Conservation (phyloP, 202 grass and related monocot genomes). For the Setaria italica region DNA sequence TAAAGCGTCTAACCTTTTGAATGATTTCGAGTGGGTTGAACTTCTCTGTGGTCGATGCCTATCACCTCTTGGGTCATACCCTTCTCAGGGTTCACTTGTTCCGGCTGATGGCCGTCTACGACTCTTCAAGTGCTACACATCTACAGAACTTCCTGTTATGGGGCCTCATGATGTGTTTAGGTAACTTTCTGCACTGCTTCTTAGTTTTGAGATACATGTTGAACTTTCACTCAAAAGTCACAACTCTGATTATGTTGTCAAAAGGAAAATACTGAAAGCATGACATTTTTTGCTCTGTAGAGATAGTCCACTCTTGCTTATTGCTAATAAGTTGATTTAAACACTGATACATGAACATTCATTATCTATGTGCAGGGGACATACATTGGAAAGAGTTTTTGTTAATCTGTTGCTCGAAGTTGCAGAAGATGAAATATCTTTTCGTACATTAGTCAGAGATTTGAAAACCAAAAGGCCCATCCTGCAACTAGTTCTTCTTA, state of each 20-base stretch:
- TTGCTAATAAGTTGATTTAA: slow-evolving; percentile 14
- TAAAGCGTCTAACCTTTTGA: slow-evolving; percentile 69
- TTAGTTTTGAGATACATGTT: slow-evolving; percentile 36
- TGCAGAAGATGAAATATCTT: slow-evolving; percentile 95
- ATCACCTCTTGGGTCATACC: slow-evolving; percentile 80
- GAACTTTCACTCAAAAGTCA: background rate
- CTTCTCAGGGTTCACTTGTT: slow-evolving; percentile 56
- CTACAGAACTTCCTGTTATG: slow-evolving; percentile 54
- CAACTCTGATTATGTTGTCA: slow-evolving; percentile 17
- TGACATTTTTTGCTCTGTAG: slow-evolving; percentile 27
- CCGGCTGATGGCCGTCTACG: slow-evolving; percentile 69
- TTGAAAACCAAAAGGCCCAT: slow-evolving; percentile 71
- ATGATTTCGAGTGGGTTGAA: slow-evolving; percentile 78
- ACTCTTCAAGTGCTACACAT: slow-evolving; percentile 91
- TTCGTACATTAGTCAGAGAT: slow-evolving; percentile 83
- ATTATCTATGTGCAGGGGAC: slow-evolving; percentile 63
- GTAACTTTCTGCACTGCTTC: slow-evolving; percentile 52
- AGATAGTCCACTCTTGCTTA: slow-evolving; percentile 26
- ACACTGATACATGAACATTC: slow-evolving; percentile 28
- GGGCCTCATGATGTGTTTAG: slow-evolving; percentile 78
- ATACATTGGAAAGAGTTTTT: slow-evolving; percentile 80
- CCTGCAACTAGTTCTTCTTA: slow-evolving; percentile 81
- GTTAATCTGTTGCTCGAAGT: slow-evolving; percentile 79
- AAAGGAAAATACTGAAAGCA: slow-evolving; percentile 8
- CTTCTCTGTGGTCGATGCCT: slow-evolving; percentile 74